phyloP scores from a whole-genome alignment of 169 alveolate genomes.

The Eimeria falciformis region DNA sequence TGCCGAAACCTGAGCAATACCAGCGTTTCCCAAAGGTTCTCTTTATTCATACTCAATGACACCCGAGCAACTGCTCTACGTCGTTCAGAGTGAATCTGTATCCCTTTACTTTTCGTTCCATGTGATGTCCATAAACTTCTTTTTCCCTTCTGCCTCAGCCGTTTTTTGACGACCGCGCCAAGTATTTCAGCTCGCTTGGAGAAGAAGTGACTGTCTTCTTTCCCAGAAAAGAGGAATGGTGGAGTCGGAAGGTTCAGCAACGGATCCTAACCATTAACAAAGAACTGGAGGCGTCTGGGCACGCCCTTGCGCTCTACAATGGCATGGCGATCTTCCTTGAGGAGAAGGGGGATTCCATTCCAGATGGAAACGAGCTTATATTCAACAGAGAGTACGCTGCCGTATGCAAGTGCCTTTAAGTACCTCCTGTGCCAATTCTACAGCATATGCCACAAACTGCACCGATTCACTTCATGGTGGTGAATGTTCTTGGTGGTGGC shows the following conservation, averaged over 20 bases:
- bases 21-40: no score
- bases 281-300: conserved; percentile 22
- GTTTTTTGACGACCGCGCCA: conserved; percentile 74
- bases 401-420: no score
- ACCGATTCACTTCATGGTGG: no score
- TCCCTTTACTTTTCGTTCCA: no score
- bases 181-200: conserved; percentile 78
- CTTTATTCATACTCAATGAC: no score
- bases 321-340: conserved; percentile 78
- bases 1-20: no score
- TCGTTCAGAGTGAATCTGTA: no score
- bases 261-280: conserved; percentile 76
- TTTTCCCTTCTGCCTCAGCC: conserved; percentile 43
- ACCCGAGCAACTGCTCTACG: no score
- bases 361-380: conserved; percentile 76
- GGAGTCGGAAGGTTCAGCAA: conserved; percentile 75
- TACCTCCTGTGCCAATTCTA: no score
- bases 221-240: conserved; percentile 81
- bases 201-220: conserved; percentile 80
- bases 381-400: conserved; percentile 24
- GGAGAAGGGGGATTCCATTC: conserved; percentile 70
- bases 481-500: no score
- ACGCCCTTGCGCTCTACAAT: conserved; percentile 63
- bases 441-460: no score
- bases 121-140: no score